Conservation (phyloP, 2,329 filamentous ascomycete genomes). For the Trichocomaceae sp. region DNA sequence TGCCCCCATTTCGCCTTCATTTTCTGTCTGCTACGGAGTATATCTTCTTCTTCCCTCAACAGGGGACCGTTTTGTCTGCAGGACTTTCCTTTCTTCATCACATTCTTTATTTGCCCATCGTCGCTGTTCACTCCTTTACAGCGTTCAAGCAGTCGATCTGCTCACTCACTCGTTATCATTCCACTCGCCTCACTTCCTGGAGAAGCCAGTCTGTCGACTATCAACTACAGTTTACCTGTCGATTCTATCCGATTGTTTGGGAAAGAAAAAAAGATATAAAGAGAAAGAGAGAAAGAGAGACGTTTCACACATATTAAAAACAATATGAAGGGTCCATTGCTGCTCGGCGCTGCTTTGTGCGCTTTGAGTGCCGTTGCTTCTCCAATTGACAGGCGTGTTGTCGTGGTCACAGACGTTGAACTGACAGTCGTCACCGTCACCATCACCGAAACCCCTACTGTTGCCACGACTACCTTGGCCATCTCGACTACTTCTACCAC, state of each 20-base stretch:
- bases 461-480: not conserved
- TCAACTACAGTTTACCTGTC: not conserved
- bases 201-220: not conserved
- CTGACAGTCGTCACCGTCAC: slow-evolving; percentile 12
- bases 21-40: not conserved
- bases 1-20: not conserved
- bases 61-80: not conserved
- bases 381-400: slow-evolving; percentile 9
- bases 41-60: not conserved
- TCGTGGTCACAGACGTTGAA: slow-evolving; percentile 10
- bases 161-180: slow-evolving; percentile 5
- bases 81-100: slow-evolving; percentile 3
- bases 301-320: not conserved
- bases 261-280: not conserved
- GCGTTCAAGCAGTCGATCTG: slow-evolving; percentile 13
- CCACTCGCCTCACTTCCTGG: slow-evolving; percentile 2
- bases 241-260: not conserved
- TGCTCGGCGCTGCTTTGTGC: slow-evolving; percentile 12
- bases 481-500: not conserved
- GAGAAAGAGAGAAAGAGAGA: not conserved
- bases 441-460: slow-evolving; percentile 4
- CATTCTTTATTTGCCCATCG: not conserved
- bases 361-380: slow-evolving; percentile 10
- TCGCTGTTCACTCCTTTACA: slow-evolving; percentile 14
- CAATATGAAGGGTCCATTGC: slow-evolving; percentile 11